These are phyloP conservation scores for Fusarium fracticaudum DNA, from an alignment of 2,329 filamentous ascomycete genomes.

Conservation along the genomic window DNA sequence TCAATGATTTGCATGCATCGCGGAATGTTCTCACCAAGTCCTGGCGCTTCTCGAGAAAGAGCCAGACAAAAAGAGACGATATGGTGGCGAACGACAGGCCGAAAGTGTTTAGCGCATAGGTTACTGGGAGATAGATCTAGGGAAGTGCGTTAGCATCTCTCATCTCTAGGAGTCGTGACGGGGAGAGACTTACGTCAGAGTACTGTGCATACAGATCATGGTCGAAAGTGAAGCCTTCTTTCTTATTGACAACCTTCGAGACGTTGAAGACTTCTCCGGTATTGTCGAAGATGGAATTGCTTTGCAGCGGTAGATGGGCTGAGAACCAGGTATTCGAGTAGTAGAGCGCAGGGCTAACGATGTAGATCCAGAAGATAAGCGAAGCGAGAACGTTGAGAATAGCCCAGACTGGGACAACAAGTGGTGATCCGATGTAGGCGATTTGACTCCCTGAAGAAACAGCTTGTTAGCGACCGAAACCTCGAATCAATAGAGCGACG, in stretches of 20 bases:
- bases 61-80: constrained; percentile 49
- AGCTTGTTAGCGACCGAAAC: not conserved
- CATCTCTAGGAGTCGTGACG: fast-evolving
- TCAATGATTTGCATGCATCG: not conserved
- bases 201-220: constrained; percentile 59
- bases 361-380: constrained; percentile 59
- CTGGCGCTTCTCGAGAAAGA: constrained; percentile 44
- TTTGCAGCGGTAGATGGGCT: constrained; percentile 62
- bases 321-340: constrained; percentile 62
- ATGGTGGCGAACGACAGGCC: constrained; percentile 64
- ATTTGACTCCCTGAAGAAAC: constrained; percentile 41
- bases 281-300: constrained; percentile 64
- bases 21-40: constrained; percentile 29
- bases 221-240: constrained; percentile 54
- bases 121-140: constrained; percentile 56
- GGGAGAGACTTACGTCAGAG: constrained; percentile 52
- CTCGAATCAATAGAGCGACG: fast-evolving
- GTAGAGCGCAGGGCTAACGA: constrained; percentile 56
- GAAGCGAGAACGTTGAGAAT: constrained; percentile 58
- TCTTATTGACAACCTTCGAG: constrained; percentile 56
- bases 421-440: constrained; percentile 53
- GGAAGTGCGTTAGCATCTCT: not conserved
- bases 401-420: constrained; percentile 55
- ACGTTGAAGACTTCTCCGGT: constrained; percentile 60
- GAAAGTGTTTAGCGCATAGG: constrained; percentile 58